Conservation (phyloP, 129 eudicot genomes). For the Calendula officinalis region DNA sequence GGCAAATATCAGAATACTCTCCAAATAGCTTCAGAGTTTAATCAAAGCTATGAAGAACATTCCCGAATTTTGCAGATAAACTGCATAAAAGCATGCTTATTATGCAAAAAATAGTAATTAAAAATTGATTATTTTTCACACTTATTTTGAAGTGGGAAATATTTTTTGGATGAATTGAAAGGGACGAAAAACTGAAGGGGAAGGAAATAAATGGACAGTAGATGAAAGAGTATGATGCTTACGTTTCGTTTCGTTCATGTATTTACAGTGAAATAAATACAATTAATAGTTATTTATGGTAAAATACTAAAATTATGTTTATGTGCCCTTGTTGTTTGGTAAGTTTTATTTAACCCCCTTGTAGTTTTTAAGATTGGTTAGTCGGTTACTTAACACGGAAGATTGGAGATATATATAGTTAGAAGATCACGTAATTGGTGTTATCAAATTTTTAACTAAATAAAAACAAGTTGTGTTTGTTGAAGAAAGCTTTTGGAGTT, state of each 20-base stretch:
- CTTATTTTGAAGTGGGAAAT: neutral
- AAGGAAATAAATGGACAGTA: slow-evolving; percentile 17
- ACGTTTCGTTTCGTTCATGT: slow-evolving; percentile 20
- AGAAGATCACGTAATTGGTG: no score
- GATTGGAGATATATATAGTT: no score
- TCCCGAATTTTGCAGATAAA: slow-evolving; percentile 23
- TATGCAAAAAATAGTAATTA: slow-evolving; percentile 4
- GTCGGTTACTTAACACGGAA: no score
- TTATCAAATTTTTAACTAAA: no score
- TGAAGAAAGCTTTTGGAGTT: no score
- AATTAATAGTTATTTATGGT: neutral
- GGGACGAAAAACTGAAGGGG: slow-evolving; percentile 32
- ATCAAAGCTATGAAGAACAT: slow-evolving; percentile 22
- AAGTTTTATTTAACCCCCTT: neutral
- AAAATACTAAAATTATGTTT: neutral
- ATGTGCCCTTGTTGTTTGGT: slow-evolving; percentile 6
- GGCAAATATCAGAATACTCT: neutral
- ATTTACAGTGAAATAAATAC: slow-evolving; percentile 22
- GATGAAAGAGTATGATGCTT: slow-evolving; percentile 21
- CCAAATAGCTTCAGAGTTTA: slow-evolving; percentile 23
- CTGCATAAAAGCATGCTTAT: slow-evolving; percentile 17
- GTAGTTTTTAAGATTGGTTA: neutral
- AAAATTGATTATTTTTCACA: slow-evolving; percentile 1
- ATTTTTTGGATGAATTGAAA: slow-evolving; percentile 35
- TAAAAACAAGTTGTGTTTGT: no score